Conservation (phyloP, 176 grass and related monocot species). For the Eragrostis curvula region DNA sequence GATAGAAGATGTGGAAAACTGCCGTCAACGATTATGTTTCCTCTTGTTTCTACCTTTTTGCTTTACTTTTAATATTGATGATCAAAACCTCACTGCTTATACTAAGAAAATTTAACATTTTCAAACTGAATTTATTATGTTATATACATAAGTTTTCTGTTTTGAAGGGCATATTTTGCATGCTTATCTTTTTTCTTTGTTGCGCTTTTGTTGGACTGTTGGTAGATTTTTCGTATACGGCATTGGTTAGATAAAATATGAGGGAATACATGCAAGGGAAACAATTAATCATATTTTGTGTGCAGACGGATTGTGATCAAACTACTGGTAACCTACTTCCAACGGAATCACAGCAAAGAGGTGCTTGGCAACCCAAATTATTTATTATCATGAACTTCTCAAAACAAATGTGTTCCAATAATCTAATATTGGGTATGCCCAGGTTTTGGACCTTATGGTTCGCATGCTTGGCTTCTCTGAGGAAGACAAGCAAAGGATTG, state of each 20-base stretch:
- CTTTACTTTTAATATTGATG: constrained; percentile 2
- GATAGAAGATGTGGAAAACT: neutral
- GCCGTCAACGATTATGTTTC: neutral
- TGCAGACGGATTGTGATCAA: constrained; percentile 94
- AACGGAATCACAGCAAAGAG: constrained; percentile 96
- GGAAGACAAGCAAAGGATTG: constrained; percentile 94
- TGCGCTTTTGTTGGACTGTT: neutral
- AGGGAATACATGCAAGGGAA: neutral
- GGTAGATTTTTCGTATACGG: neutral
- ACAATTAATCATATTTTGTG: constrained; percentile 36
- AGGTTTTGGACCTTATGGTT: constrained; percentile 96
- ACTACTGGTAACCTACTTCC: constrained; percentile 92
- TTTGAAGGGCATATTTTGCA: constrained; percentile 5
- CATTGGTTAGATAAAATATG: neutral
- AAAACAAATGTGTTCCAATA: constrained; percentile 4
- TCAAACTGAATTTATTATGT: neutral
- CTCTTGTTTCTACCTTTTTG: neutral
- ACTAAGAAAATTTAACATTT: neutral
- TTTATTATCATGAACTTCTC: constrained; percentile 7
- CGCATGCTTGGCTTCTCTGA: constrained; percentile 96
- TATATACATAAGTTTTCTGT: neutral
- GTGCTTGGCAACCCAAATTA: constrained; percentile 44
- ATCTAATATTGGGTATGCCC: neutral
- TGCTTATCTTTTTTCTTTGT: neutral
- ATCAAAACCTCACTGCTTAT: neutral